Evolutionary conservation across 2,329 filamentous ascomycete species (phyloP), one percentile per base, ranked within the genome.

Genomic region (Eutypella sp.): DNA sequence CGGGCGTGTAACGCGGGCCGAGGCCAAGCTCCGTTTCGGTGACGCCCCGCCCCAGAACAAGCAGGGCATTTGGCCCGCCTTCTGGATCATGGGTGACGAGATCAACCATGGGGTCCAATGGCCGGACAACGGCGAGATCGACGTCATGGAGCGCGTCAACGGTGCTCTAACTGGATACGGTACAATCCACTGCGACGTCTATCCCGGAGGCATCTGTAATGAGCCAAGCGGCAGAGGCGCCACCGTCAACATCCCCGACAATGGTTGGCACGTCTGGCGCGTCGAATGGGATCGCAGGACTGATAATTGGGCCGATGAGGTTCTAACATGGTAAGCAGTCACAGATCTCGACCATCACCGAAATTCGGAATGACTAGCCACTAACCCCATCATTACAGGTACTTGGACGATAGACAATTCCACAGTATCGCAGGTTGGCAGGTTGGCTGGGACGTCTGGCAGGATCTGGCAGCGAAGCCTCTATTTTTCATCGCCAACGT

Each of bases 51-150:
- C 57, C n/a, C 51, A 51, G 22, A 63, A 66, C 41, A 74, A 75
- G 61, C 65, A 72, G 53, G 74, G 74, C 13, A 65, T 77, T 50
- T 78, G 74, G 74, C 74, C 74, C 3, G 74, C 74, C 3, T 78
- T 77, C 54, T 78, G 74, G 74, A 61, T 75, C 44, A 67, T 77
- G 2, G 74, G 74, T 11, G 65, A 73, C 47, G 63, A 70, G 15
- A 62, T 76, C 42, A 69, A 73, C 9, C 58, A 65, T 47, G 73
- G 73, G 13, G 70, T 67, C 3, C 48, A 52, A 18, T 78, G 74
- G 74, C 74, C 74, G 0, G 61, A 58, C 6, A 75, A 72, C 52
- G 74, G 74, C 23, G 74, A 78, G 64, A 60, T 78, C 38, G 74
- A 78, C 53, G 66, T 75, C 47, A 65, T 76, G 42, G 74, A 78